Evolutionary conservation across 352 stramenopile species (phyloP).

Genomic region (Phytophthora tentaculata): DNA sequence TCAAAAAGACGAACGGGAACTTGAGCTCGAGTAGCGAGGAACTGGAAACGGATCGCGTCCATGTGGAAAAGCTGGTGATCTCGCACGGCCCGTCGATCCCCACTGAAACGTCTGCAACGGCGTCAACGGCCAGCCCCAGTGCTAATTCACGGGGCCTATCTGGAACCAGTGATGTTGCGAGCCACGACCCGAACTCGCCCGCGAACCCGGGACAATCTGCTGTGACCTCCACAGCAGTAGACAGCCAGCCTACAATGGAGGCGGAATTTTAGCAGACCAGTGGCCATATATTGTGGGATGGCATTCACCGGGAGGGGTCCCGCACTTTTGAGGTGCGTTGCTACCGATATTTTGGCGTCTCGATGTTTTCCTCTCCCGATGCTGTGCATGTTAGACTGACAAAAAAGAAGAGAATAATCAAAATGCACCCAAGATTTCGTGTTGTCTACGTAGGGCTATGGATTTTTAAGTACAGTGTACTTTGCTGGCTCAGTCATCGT

Average conservation of each 20-base stretch:
- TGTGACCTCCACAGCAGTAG: constrained; percentile 33
- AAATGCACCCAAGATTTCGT: constrained; percentile 37
- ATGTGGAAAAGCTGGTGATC: constrained; percentile 53
- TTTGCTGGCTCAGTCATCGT: constrained; percentile 41
- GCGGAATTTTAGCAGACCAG: constrained; percentile 46
- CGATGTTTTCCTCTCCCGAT: no score
- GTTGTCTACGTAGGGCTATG: constrained; percentile 8
- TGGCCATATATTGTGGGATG: constrained; percentile 31
- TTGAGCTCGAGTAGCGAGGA: constrained; percentile 46
- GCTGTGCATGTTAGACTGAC: constrained; percentile 55
- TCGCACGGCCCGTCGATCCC: constrained; percentile 27
- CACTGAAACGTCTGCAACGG: constrained; percentile 17
- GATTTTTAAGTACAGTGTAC: neutral
- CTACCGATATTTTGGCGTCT: constrained; percentile 27
- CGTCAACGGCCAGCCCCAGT: constrained; percentile 23
- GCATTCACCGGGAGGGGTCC: constrained; percentile 10
- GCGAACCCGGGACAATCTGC: constrained; percentile 44
- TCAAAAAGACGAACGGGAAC: constrained; percentile 39
- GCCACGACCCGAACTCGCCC: constrained; percentile 22
- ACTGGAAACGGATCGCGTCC: constrained; percentile 33
- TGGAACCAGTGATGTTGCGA: constrained; percentile 20
- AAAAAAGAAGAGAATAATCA: constrained; percentile 42
- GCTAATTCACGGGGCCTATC: constrained; percentile 17
- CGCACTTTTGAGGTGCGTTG: constrained; percentile 8
- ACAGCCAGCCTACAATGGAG: constrained; percentile 37